phyloP scores from a whole-genome alignment of 306 rosid genomes.

The Castanea sativa region DNA sequence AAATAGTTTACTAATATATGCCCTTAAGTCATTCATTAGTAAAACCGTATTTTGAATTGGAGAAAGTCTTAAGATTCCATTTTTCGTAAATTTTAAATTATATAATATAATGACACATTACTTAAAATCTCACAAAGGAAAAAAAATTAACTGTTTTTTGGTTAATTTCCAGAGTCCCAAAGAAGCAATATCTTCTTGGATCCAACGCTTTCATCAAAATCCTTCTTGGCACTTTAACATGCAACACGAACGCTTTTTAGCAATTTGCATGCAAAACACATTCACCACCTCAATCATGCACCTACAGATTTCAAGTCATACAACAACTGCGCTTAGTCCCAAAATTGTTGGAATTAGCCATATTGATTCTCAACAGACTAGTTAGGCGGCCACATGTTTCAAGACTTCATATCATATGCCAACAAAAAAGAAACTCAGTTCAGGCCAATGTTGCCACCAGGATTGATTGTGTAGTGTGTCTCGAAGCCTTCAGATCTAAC shows the following conservation, averaged over 20 bases:
- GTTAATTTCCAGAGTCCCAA: neutral
- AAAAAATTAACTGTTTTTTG: neutral
- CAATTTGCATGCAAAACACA: no score
- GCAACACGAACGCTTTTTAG: neutral
- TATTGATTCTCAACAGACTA: no score
- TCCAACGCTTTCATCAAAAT: neutral
- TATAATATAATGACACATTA: no score
- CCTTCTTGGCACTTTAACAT: neutral
- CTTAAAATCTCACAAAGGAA: no score
- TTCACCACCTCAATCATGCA: neutral
- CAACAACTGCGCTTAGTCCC: no score
- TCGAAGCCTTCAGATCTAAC: conserved; percentile 80
- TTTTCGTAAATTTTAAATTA: no score
- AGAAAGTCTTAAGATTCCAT: no score
- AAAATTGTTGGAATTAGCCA: no score
- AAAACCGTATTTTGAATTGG: no score
- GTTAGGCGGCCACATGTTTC: no score
- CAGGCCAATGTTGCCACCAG: conserved; percentile 61
- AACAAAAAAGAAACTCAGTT: conserved; percentile 68
- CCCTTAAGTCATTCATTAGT: no score
- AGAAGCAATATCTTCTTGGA: neutral
- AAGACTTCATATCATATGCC: conserved; percentile 37
- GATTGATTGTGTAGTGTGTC: conserved; percentile 75
- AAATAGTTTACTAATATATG: no score
- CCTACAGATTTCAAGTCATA: neutral